phyloP scores from a whole-genome alignment of 768 basidiomycete species.

The Phlebiopsis flavidoalba region DNA sequence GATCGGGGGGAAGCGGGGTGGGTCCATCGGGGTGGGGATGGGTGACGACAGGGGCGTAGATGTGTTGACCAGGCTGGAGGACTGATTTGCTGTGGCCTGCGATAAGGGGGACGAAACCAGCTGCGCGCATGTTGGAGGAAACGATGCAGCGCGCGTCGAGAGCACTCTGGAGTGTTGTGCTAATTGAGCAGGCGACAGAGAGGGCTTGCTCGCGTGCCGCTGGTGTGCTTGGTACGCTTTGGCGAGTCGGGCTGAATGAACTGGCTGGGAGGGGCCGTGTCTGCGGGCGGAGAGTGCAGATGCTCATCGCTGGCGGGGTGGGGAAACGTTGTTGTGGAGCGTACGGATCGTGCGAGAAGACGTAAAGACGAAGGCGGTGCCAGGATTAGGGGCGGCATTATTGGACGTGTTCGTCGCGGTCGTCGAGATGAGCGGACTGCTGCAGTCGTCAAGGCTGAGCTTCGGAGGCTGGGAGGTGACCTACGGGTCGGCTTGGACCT shows the following conservation, averaged over 20 bases:
- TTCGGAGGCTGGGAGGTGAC: slow-evolving; percentile 18
- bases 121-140: slow-evolving; percentile 24
- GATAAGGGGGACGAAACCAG: slow-evolving; percentile 23
- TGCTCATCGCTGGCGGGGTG: background rate
- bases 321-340: slow-evolving; percentile 13
- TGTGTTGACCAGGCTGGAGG: background rate
- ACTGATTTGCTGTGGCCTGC: slow-evolving; percentile 7
- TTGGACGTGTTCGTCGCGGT: slow-evolving; percentile 15
- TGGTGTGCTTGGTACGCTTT: too few relatives aligned
- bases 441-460: slow-evolving; percentile 23
- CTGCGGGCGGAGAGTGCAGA: background rate
- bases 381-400: slow-evolving; percentile 5
- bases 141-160: slow-evolving; percentile 22
- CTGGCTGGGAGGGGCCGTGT: too few relatives aligned
- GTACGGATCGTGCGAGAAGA: slow-evolving; percentile 23
- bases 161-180: slow-evolving; percentile 20
- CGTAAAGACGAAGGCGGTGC: slow-evolving; percentile 25
- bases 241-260: too few relatives aligned
- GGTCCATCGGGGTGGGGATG: slow-evolving; percentile 20
- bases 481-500: slow-evolving; percentile 8
- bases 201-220: background rate
- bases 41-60: slow-evolving; percentile 3
- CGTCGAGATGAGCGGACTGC: slow-evolving; percentile 15
- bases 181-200: slow-evolving; percentile 18
- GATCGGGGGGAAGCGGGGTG: slow-evolving; percentile 24